These are phyloP conservation scores for Pichia sp. DNA, from an alignment of 1,139 yeast species.

Conservation along the genomic window DNA sequence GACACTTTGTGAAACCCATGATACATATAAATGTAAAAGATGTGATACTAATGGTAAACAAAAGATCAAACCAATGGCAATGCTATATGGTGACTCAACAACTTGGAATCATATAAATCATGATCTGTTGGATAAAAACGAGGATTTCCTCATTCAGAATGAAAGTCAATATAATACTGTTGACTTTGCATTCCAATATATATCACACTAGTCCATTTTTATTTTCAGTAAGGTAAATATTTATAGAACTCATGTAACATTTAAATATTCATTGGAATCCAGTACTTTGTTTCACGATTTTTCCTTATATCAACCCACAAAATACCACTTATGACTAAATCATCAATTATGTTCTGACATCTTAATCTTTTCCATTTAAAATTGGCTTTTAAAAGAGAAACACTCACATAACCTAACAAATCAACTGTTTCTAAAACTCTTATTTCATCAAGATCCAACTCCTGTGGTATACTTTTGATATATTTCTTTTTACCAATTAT, in stretches of 20 bases:
- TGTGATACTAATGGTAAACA: slow-evolving; percentile 63
- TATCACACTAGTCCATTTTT: slow-evolving; percentile 51
- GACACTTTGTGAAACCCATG: slow-evolving; percentile 87
- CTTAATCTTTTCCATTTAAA: slow-evolving; percentile 64
- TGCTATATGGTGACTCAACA: slow-evolving; percentile 96
- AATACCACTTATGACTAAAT: slow-evolving; percentile 73
- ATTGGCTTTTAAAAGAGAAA: slow-evolving; percentile 58
- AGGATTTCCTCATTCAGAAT: slow-evolving; percentile 69
- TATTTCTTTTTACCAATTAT: slow-evolving; percentile 29
- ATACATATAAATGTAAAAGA: slow-evolving; percentile 80
- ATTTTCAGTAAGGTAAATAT: background rate
- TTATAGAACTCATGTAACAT: background rate
- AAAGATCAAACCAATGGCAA: slow-evolving; percentile 62
- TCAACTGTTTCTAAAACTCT: slow-evolving; percentile 69
- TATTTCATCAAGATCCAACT: slow-evolving; percentile 58
- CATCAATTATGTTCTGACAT: slow-evolving; percentile 59
- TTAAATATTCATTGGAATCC: slow-evolving; percentile 43
- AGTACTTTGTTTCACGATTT: slow-evolving; percentile 50
- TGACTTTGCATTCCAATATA: slow-evolving; percentile 86
- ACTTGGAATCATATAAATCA: slow-evolving; percentile 91
- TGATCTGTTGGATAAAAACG: slow-evolving; percentile 52
- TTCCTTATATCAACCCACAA: slow-evolving; percentile 71
- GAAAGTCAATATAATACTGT: slow-evolving; percentile 67
- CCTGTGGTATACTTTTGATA: slow-evolving; percentile 37
- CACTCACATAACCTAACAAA: slow-evolving; percentile 59